Percentiles rank a stretch among this genome's conserved stretches.
Evolutionary conservation across 352 stramenopile species (phyloP).

Genomic region (Phytophthora colocasiae): DNA sequence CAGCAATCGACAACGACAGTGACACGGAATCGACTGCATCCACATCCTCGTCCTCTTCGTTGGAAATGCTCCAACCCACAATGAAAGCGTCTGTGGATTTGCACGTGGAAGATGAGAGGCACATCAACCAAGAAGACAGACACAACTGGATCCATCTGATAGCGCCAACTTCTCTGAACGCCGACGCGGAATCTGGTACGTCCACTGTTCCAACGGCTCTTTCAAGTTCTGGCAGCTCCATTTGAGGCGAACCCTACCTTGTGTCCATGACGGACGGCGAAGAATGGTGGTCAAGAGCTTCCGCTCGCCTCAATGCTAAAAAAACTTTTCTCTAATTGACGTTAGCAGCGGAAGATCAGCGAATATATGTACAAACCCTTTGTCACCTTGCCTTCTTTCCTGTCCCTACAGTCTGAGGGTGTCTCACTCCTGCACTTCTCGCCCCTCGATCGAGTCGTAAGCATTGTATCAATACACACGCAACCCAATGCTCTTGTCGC

Average conservation of each 20-base stretch:
- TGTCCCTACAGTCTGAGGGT: too few relatives aligned
- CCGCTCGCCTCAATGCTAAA: too few relatives aligned
- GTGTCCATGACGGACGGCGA: background rate
- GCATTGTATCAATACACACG: too few relatives aligned
- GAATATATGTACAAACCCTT: too few relatives aligned
- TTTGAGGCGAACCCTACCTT: conserved; percentile 41
- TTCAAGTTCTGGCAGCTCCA: conserved; percentile 43
- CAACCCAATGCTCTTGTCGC: too few relatives aligned
- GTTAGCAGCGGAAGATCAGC: too few relatives aligned
- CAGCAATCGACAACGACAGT: conserved; percentile 13
- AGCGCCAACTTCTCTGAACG: conserved; percentile 19
- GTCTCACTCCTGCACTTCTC: too few relatives aligned
- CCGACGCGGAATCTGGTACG: conserved; percentile 36
- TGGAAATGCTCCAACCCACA: conserved; percentile 20
- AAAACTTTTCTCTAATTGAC: too few relatives aligned
- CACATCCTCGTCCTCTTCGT: conserved; percentile 29
- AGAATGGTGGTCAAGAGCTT: conserved; percentile 18
- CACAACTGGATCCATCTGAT: conserved; percentile 19
- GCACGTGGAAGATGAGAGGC: conserved; percentile 1
- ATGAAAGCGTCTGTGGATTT: conserved; percentile 5
- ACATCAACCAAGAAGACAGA: background rate
- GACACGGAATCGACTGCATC: conserved; percentile 33
- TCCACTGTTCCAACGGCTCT: conserved; percentile 69
- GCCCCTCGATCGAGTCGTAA: too few relatives aligned
- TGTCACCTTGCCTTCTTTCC: too few relatives aligned